phyloP scores from a whole-genome alignment of 2,329 filamentous ascomycete species.

The Calonectria leucothoes region DNA sequence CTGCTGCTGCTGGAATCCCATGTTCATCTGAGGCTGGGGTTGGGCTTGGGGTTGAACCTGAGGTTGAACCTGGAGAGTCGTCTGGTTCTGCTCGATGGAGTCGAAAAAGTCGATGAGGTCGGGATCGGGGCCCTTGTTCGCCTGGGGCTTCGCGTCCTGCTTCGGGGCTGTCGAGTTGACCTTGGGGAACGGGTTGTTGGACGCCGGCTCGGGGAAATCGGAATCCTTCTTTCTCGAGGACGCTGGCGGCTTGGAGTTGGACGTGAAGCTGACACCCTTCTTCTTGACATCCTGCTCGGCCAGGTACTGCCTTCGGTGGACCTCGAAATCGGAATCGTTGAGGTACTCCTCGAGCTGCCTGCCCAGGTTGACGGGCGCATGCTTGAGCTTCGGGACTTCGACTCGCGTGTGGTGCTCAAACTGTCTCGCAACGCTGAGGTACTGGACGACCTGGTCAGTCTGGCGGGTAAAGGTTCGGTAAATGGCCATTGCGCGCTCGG shows the following conservation, averaged over 20 bases:
- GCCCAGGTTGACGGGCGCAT: slow-evolving; percentile 92
- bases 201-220: slow-evolving; percentile 52
- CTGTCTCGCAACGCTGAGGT: slow-evolving; percentile 85
- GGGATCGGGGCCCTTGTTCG: slow-evolving; percentile 73
- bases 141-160: slow-evolving; percentile 57
- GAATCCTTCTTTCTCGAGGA: slow-evolving; percentile 49
- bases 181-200: slow-evolving; percentile 57
- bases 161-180: slow-evolving; percentile 46
- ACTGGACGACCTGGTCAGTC: slow-evolving; percentile 93
- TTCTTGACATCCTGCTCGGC: slow-evolving; percentile 83
- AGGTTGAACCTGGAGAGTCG: slow-evolving; percentile 66
- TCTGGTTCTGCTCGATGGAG: slow-evolving; percentile 91
- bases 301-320: slow-evolving; percentile 91
- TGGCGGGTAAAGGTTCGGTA: slow-evolving; percentile 93
- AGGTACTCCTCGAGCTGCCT: slow-evolving; percentile 94
- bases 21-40: slow-evolving; percentile 32
- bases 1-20: slow-evolving; percentile 45
- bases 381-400: slow-evolving; percentile 96
- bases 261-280: slow-evolving; percentile 49
- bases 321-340: slow-evolving; percentile 93
- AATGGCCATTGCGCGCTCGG: slow-evolving; percentile 89
- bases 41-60: slow-evolving; percentile 49
- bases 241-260: slow-evolving; percentile 43
- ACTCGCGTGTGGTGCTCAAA: slow-evolving; percentile 93
- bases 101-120: slow-evolving; percentile 96